A percentile compares a stretch with the other conserved stretches of the same genome.
These are phyloP conservation scores for Kazachstania sp. DNA, from an alignment of 1,139 yeast species.

Conservation along the genomic window DNA sequence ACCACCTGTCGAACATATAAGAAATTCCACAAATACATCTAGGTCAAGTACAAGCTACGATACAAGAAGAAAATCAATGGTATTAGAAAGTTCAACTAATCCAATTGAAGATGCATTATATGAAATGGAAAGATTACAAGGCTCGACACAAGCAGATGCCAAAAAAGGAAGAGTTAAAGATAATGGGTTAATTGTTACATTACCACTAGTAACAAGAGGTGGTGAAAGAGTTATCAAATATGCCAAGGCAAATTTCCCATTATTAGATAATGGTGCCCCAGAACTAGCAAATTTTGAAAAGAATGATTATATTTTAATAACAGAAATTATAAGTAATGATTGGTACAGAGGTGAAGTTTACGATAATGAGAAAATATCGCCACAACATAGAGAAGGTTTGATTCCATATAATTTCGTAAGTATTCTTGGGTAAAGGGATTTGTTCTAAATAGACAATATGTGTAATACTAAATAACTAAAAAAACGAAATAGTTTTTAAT, in stretches of 20 bases:
- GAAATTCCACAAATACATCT: background rate
- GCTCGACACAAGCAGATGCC: slow-evolving; percentile 8
- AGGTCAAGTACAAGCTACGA: background rate
- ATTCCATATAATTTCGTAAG: slow-evolving; percentile 28
- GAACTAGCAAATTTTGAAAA: slow-evolving; percentile 25
- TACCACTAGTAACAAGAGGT: slow-evolving; percentile 21
- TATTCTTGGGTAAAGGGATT: slow-evolving; percentile 10
- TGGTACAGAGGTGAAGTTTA: slow-evolving; percentile 31
- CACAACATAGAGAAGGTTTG: slow-evolving; percentile 20
- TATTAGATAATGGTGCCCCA: slow-evolving; percentile 23
- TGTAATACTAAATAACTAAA: background rate
- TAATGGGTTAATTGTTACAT: slow-evolving; percentile 22
- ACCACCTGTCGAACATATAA: background rate
- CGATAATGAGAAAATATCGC: slow-evolving; percentile 19
- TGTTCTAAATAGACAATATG: background rate
- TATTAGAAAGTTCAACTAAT: slow-evolving; percentile 13
- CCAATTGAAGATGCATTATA: slow-evolving; percentile 25
- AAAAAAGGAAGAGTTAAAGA: slow-evolving; percentile 21
- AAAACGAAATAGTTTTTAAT: background rate
- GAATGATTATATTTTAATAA: slow-evolving; percentile 26
- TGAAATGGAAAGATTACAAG: slow-evolving; percentile 25
- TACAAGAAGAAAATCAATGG: slow-evolving; percentile 22
- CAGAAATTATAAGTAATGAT: slow-evolving; percentile 26
- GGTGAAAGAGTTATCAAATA: slow-evolving; percentile 23
- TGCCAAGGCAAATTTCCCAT: slow-evolving; percentile 28